Evolutionary conservation across 257 asterid species (phyloP), one percentile per base, ranked within the genome.

Genomic region (Rehmannia glutinosa): DNA sequence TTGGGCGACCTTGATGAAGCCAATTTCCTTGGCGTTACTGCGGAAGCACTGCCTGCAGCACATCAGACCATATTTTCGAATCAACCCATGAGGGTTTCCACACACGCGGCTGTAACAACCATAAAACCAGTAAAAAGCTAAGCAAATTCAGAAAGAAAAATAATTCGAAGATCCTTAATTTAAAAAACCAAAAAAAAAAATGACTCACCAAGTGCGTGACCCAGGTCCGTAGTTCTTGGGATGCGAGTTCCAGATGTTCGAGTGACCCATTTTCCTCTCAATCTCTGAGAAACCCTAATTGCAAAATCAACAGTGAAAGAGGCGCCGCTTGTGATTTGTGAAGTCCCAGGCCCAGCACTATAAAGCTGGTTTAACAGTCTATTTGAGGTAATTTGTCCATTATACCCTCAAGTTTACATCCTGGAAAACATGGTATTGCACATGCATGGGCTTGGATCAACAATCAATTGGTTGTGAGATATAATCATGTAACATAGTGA

Each of bases 211-310:
- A 19, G 82, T 78, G 56, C 82, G 79, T 10, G 79, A 78, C 8
- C 79, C 82, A 58, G 77, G 79, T 11, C 79, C 83, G 55, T 78
- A 78, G 25, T 52, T 78, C 64, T 78, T 78, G 9, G 82, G 82
- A 23, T 78, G 79, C 39, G 79, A 61, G 67, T 78, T 78, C 79
- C 79, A 77, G 3, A 73, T 42, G 54, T 78, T 73, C 2, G 79
- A 42, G 71, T 73, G 79, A 8, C 83, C 83, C 83, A 78, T 78
- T 43, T 71, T 59, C 41, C 67, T 73, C 25, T 69, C 64, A 28
- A 13, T 33, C 32, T 3, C 39, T 41, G 16, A 35, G n/a, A n/a
- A n/a, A n/a, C n/a, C n/a, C n/a, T n/a, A n/a, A n/a, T n/a, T n/a
- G n/a, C n/a, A n/a, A n/a, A 52, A 23, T 21, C 35, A 24, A 51